phyloP scores from a whole-genome alignment of 176 grass and related monocot genomes.

The barley (Hordeum vulgare) region MorexV3_pseudomolecules_assembly NC_058521.1:110230004-110230503 shows the following conservation, averaged over 20 bases:
- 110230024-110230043: not conserved
- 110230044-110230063: not conserved
- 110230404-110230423: not conserved
- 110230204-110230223: not conserved
- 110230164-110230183: not conserved
- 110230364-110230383: not conserved
- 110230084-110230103: not conserved
- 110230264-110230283: constrained; percentile 11
- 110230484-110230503: not conserved
- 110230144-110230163: constrained; percentile 2
- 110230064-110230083: not conserved
- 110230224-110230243: not conserved
- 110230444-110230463: not conserved
- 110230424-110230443: not conserved
- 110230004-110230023: not conserved
- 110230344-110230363: not conserved
- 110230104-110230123: not conserved
- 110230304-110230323: constrained; percentile 31
- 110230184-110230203: not conserved
- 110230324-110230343: not conserved
- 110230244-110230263: not conserved
- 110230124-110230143: not conserved
- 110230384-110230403: not conserved
- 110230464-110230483: not conserved
- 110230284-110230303: constrained; percentile 34